Base-by-base conservation (phyloP, 2,329 filamentous ascomycete genomes). In the Plenodomus biglobosus region DNA sequence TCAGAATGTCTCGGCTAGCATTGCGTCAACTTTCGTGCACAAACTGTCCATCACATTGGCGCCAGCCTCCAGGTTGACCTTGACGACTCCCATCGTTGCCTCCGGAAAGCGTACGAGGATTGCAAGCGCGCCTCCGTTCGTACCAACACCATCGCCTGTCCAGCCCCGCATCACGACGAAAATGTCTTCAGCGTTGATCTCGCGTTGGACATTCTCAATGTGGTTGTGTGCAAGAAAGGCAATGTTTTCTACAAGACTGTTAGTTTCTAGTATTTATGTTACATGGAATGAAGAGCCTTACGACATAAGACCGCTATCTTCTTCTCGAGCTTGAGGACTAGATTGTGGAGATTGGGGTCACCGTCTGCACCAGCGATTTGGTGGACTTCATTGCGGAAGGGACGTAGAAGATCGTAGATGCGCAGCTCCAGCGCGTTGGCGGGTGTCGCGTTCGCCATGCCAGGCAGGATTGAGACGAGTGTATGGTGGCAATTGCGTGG, bases 361-460 rank as follows among this genome's bases (percentile, higher is more conserved):
- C 27, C 13, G 11, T 32, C 27, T 32, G 27, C 27, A 15, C 8
- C 15, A 15, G 13, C 27, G 27, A 15, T 11, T 15, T 32, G 27
- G 11, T 10, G 27, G 3, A 32, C 3, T n/a, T 38, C 27, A n/a
- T 52, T 44, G 7, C 48, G 49, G 15, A 49, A 40, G 2, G 48
- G 52, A 3, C 40, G 40, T 3, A 52, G 40, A 10, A 52, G 38
- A 5, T 52, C 52, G 40, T 52, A 52, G 24, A 52, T 41, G 36
- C 48, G 52, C 40, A 46, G 45, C 27, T 52, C 48, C 34, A 55
- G 48, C 13, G 45, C 41, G 21, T 49, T 42, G 8, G 44, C 44
- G 4, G 44, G 44, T 46, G 39, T 17, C 27, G 15, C 5, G 38
- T 2, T 13, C 24, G 24, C 30, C 34, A 38, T 34, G 35, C 17